Conservation (phyloP, 208 protist genomes). For the Trypanosoma theileri region DNA sequence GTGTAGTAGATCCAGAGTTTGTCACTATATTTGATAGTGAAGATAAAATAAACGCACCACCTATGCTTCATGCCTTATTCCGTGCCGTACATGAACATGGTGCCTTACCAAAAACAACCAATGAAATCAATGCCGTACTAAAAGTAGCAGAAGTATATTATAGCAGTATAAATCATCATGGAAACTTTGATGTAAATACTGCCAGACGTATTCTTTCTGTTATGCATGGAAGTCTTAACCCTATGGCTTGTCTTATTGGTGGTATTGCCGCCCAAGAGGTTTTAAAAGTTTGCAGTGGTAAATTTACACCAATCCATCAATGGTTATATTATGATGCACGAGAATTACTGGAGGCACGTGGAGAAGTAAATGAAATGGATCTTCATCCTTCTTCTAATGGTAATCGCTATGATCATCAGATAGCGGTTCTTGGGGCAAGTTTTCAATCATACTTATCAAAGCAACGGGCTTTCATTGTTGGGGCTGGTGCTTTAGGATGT, state of each 20-base stretch:
- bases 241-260: conserved; percentile 94
- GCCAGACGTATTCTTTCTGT: conserved; percentile 50
- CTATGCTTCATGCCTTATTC: conserved; percentile 80
- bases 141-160: conserved; percentile 30
- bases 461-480: conserved; percentile 94
- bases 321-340: conserved; percentile 96
- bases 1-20: conserved; percentile 59
- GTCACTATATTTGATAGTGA: conserved; percentile 82
- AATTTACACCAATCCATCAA: conserved; percentile 96
- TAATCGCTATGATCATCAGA: conserved; percentile 95
- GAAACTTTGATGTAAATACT: conserved; percentile 12
- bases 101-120: conserved; percentile 20
- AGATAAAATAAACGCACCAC: conserved; percentile 62
- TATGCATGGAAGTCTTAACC: conserved; percentile 81
- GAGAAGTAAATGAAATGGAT: conserved; percentile 26
- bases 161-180: conserved; percentile 32
- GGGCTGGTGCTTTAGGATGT: conserved; percentile 98
- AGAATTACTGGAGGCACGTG: conserved; percentile 79
- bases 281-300: conserved; percentile 94
- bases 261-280: conserved; percentile 96
- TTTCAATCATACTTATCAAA: conserved; percentile 86
- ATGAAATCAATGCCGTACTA: conserved; percentile 42
- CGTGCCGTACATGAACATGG: conserved; percentile 50
- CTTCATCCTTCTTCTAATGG: conserved; percentile 13
- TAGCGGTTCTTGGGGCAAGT: conserved; percentile 93